Percentiles rank a stretch among this genome's conserved stretches.
These are phyloP conservation scores for Boletus rubropictus DNA, from an alignment of 768 basidiomycete genomes.

Conservation along the genomic window DNA sequence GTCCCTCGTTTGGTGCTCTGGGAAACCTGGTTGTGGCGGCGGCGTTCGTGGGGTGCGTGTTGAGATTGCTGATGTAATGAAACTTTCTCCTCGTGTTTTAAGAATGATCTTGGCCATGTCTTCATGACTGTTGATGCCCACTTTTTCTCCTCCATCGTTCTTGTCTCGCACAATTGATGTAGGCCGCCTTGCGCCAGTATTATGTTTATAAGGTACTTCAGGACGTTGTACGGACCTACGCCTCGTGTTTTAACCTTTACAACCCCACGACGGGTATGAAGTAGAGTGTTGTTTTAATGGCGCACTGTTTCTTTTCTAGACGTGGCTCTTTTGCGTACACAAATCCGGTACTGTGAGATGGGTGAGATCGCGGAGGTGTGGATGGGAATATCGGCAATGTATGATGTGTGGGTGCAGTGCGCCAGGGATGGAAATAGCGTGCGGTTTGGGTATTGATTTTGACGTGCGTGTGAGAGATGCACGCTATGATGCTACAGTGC, in stretches of 20 bases:
- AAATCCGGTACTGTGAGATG: too few species aligned
- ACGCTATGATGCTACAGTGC: too few species aligned
- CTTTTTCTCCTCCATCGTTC: background rate
- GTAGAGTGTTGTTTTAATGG: too few species aligned
- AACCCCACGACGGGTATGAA: background rate
- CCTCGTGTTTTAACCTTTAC: background rate
- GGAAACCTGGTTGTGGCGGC: slow-evolving; percentile 13
- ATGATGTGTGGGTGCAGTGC: too few species aligned
- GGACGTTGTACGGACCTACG: background rate
- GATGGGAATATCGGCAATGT: too few species aligned
- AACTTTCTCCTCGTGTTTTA: background rate
- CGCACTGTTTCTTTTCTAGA: too few species aligned
- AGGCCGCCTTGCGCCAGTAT: background rate
- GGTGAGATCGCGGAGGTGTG: too few species aligned
- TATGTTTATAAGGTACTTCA: background rate
- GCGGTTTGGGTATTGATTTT: too few species aligned
- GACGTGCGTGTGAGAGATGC: too few species aligned
- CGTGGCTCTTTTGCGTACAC: too few species aligned
- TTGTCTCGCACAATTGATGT: background rate
- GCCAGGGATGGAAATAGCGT: too few species aligned
- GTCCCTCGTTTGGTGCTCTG: background rate
- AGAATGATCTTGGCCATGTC: background rate
- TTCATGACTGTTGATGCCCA: background rate
- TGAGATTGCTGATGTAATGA: slow-evolving; percentile 21
- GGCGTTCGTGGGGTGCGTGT: slow-evolving; percentile 9